These are phyloP conservation scores for Elaeis guineensis DNA, from an alignment of 176 grass and related monocot genomes.

Conservation along the genomic window DNA sequence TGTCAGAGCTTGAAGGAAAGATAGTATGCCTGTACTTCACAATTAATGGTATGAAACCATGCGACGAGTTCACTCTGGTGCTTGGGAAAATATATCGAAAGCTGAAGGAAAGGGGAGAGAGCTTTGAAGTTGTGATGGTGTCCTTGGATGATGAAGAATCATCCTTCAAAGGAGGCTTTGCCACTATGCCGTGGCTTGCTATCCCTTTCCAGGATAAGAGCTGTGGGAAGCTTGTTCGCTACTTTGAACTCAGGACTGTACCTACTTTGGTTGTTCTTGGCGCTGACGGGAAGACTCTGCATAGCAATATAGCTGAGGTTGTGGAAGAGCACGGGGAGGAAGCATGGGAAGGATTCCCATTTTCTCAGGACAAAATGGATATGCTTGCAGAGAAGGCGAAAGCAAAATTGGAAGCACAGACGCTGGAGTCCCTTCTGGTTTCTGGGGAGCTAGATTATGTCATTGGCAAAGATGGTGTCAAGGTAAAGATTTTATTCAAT, in stretches of 20 bases:
- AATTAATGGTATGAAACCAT: not conserved
- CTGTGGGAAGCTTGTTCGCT: slow-evolving; percentile 47
- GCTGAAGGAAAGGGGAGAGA: slow-evolving; percentile 59
- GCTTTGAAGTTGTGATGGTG: slow-evolving; percentile 73
- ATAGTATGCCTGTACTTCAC: slow-evolving; percentile 3
- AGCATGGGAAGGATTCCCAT: slow-evolving; percentile 76
- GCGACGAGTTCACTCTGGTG: not conserved
- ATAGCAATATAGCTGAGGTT: slow-evolving; percentile 42
- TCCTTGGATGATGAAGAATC: slow-evolving; percentile 41
- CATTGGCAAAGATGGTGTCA: slow-evolving; percentile 37
- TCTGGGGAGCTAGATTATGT: slow-evolving; percentile 47
- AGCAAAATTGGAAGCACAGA: slow-evolving; percentile 53
- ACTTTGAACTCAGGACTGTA: slow-evolving; percentile 56
- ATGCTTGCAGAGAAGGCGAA: slow-evolving; percentile 50
- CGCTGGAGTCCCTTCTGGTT: slow-evolving; percentile 69
- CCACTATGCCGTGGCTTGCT: slow-evolving; percentile 60
- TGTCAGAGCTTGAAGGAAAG: slow-evolving; percentile 11
- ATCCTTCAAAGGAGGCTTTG: slow-evolving; percentile 33
- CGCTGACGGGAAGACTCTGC: slow-evolving; percentile 75
- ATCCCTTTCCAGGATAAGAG: slow-evolving; percentile 64
- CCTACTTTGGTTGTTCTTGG: slow-evolving; percentile 72
- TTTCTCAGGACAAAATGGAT: slow-evolving; percentile 55
- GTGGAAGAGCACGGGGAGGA: slow-evolving; percentile 58
- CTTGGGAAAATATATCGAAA: slow-evolving; percentile 45
- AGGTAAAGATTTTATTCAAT: slow-evolving; percentile 29